Conservation (phyloP, 805 yeast genomes). For the Candida patagonica region DNA sequence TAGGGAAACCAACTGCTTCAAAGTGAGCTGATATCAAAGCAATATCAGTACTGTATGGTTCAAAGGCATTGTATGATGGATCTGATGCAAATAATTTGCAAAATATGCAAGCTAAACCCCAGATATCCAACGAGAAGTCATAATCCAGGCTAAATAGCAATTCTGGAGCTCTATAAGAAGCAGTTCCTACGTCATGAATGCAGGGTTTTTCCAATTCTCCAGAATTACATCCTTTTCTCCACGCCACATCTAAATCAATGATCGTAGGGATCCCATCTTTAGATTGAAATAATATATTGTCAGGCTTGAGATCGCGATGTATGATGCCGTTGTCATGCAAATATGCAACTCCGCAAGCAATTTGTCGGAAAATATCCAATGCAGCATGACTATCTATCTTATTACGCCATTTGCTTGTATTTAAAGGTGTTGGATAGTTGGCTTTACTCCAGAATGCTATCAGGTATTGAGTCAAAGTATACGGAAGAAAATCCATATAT, state of each 20-base stretch:
- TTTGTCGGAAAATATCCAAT: constrained; percentile 15
- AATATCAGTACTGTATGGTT: constrained; percentile 44
- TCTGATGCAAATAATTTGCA: constrained; percentile 40
- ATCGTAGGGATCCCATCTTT: constrained; percentile 28
- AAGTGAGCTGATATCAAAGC: constrained; percentile 48
- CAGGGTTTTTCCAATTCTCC: constrained; percentile 23
- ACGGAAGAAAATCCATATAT: background rate
- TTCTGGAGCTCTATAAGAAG: constrained; percentile 35
- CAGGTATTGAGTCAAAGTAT: constrained; percentile 23
- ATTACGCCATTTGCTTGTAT: constrained; percentile 25
- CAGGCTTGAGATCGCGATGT: constrained; percentile 51
- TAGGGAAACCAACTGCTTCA: constrained; percentile 54
- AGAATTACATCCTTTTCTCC: constrained; percentile 37
- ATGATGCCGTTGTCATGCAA: constrained; percentile 27
- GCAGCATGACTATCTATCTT: constrained; percentile 31
- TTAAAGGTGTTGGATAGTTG: constrained; percentile 20
- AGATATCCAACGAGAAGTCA: constrained; percentile 35
- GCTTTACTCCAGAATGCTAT: constrained; percentile 34
- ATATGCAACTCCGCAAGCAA: constrained; percentile 19
- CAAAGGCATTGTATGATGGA: constrained; percentile 30
- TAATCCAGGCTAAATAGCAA: constrained; percentile 35
- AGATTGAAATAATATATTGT: constrained; percentile 50
- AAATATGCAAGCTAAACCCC: constrained; percentile 53
- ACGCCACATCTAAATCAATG: constrained; percentile 65
- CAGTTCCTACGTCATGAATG: constrained; percentile 50